Percentiles rank a stretch among this genome's conserved stretches.
Evolutionary conservation across 345 rosid genomes (phyloP).

Genomic region (Camelina neglecta): DNA sequence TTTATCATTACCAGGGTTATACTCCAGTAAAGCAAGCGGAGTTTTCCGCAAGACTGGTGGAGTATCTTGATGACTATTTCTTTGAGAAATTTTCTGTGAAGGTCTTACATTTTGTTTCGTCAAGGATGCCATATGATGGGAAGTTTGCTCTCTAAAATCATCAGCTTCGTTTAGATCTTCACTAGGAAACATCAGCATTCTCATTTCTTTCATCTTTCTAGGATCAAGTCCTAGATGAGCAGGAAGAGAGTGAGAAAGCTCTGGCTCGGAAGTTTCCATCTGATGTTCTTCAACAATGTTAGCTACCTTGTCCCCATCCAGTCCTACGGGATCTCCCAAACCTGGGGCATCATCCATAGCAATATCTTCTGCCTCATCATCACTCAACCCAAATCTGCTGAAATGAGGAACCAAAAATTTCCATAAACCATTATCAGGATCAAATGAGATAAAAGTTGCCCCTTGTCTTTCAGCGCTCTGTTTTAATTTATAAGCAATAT

Average conservation of each 20-base stretch:
- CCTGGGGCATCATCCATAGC: constrained; percentile 64
- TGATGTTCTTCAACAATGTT: constrained; percentile 54
- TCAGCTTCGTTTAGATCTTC: constrained; percentile 64
- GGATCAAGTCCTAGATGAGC: constrained; percentile 95
- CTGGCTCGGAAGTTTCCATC: constrained; percentile 53
- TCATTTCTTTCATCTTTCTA: constrained; percentile 83
- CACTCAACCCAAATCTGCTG: constrained; percentile 93
- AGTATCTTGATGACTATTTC: constrained; percentile 55
- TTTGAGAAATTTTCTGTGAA: constrained; percentile 56
- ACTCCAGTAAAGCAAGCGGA: constrained; percentile 82
- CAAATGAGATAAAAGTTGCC: constrained; percentile 72
- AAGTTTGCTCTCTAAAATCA: constrained; percentile 47
- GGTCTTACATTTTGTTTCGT: constrained; percentile 53
- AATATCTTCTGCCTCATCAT: constrained; percentile 92
- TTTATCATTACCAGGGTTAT: constrained; percentile 62
- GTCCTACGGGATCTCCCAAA: constrained; percentile 48
- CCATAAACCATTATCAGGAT: constrained; percentile 67
- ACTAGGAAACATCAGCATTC: constrained; percentile 85
- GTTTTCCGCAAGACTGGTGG: constrained; percentile 61
- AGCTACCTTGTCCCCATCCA: constrained; percentile 52
- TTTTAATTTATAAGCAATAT: constrained; percentile 56
- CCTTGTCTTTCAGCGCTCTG: constrained; percentile 69
- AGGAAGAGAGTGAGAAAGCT: constrained; percentile 97
- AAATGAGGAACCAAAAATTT: constrained; percentile 83
- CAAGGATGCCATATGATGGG: constrained; percentile 50